Evolutionary conservation across 208 protist species (phyloP).

Genomic region (Angomonas ambiguus): DNA sequence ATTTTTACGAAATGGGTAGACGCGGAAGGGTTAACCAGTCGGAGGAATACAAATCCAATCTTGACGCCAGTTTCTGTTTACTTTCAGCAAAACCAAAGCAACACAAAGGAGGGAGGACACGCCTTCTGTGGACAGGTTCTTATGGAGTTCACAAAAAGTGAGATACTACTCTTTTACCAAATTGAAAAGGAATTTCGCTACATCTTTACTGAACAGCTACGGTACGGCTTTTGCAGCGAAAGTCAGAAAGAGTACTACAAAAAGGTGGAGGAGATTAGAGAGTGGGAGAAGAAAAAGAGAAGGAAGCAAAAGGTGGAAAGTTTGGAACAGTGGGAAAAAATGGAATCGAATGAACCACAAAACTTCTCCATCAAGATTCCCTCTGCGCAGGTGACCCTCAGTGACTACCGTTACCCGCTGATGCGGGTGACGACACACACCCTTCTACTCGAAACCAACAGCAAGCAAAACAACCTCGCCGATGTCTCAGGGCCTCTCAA

Average conservation of each 20-base stretch:
- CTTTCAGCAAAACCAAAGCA: background rate
- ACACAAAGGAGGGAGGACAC: background rate
- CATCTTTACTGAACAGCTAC: background rate
- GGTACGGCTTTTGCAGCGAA: background rate
- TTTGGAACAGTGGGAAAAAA: background rate
- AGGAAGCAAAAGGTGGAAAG: background rate
- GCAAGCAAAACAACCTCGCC: background rate
- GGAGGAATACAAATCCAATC: background rate
- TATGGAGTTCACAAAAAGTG: conserved; percentile 1
- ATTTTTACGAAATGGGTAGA: background rate
- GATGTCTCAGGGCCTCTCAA: background rate
- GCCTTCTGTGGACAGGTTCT: background rate
- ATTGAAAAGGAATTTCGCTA: background rate
- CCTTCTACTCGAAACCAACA: conserved; percentile 22
- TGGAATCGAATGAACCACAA: too few relatives aligned
- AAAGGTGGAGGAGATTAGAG: background rate
- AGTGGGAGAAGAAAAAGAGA: background rate
- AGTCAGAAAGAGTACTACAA: background rate
- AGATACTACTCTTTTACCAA: background rate
- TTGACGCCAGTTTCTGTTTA: background rate
- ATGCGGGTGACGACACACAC: conserved; percentile 33
- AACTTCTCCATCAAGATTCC: conserved; percentile 28
- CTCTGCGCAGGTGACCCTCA: conserved; percentile 45
- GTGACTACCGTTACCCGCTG: conserved; percentile 64
- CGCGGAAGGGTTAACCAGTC: background rate